Percentiles rank a stretch among this genome's conserved stretches.
These are phyloP conservation scores for Secale cereale DNA, from an alignment of 176 grass and related monocot species.

Conservation along the genomic window DNA sequence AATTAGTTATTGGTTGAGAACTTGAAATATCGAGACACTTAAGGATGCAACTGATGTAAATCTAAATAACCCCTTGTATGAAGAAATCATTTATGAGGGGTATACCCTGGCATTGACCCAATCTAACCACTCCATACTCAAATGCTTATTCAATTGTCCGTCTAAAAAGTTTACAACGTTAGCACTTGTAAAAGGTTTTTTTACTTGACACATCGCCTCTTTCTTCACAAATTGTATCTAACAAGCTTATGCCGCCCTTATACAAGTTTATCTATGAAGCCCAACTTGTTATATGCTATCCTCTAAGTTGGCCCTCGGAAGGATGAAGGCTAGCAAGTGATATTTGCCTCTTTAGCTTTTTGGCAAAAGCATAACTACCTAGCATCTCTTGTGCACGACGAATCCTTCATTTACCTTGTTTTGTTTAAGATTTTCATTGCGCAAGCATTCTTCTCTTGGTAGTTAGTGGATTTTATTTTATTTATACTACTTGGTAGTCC, in stretches of 20 bases:
- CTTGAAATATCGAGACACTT: no score
- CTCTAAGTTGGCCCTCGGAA: neutral
- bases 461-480: neutral
- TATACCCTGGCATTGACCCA: neutral
- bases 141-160: neutral
- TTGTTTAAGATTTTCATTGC: neutral
- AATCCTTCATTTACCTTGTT: neutral
- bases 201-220: neutral
- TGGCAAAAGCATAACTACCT: neutral
- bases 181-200: neutral
- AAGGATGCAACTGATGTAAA: neutral
- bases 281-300: neutral
- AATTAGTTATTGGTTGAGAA: neutral
- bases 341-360: neutral
- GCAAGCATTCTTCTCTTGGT: neutral
- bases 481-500: neutral
- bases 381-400: neutral
- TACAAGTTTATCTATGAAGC: neutral
- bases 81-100: neutral
- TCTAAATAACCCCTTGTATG: neutral
- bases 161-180: conserved; percentile 2
- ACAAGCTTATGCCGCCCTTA: neutral
- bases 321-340: neutral
- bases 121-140: neutral
- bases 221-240: conserved; percentile 8